Evolutionary conservation across 768 basidiomycete genomes (phyloP).

Genomic region (Cubamyces sp.): DNA sequence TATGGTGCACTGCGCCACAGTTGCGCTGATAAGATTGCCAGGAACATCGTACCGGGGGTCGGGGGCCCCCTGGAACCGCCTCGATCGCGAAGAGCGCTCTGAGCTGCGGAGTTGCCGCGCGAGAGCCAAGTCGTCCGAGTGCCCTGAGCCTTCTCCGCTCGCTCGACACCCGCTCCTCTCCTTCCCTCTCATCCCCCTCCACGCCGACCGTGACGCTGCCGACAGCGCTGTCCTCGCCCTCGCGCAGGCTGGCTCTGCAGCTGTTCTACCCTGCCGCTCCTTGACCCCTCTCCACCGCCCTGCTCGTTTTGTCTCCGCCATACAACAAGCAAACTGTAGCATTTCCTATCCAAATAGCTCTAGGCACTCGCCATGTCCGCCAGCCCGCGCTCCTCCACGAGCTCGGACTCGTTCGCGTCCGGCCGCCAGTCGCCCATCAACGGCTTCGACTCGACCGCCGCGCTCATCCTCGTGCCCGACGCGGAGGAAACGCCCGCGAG

Average conservation of each 20-base stretch:
- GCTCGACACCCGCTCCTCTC: constrained; percentile 1
- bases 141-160: constrained; percentile 5
- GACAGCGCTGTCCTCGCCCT: constrained; percentile 18
- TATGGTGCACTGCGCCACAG: no score
- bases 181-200: constrained; percentile 4
- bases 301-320: not conserved
- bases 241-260: constrained; percentile 26
- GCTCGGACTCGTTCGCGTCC: constrained; percentile 31
- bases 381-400: constrained; percentile 29
- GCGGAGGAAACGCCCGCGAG: constrained; percentile 42
- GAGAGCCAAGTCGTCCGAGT: not conserved
- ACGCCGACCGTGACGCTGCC: constrained; percentile 8
- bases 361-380: constrained; percentile 2
- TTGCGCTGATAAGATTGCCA: not conserved
- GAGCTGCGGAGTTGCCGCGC: constrained; percentile 9
- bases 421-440: constrained; percentile 30
- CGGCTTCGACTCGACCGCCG: constrained; percentile 48
- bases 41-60: not conserved
- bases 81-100: no score
- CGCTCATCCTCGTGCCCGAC: constrained; percentile 67
- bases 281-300: not conserved
- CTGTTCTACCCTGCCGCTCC: constrained; percentile 8
- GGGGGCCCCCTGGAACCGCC: constrained; percentile 7
- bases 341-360: not conserved
- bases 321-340: constrained; percentile 4